phyloP scores from a whole-genome alignment of 257 asterid species.

The Cynanchum wilfordii region DNA sequence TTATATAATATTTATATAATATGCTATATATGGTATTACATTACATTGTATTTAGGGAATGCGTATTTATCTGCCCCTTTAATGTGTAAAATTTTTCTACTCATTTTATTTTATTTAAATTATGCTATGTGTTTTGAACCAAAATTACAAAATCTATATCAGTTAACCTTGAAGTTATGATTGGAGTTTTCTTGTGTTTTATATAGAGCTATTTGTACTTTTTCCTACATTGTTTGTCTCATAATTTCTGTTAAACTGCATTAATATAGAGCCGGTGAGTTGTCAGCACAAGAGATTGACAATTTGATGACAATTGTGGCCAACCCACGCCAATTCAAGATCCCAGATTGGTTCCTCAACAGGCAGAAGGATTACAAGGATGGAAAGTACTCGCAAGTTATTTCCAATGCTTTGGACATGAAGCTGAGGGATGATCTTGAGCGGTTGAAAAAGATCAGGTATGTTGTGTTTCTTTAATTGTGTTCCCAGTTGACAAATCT shows the following conservation, averaged over 20 bases:
- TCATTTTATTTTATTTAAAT: no score
- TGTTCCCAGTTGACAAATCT: neutral
- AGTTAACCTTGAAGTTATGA: neutral
- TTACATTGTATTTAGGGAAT: no score
- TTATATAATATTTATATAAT: no score
- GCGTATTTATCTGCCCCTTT: no score
- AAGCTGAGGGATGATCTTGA: conserved; percentile 50
- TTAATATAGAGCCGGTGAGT: neutral
- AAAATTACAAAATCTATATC: neutral
- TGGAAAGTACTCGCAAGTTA: conserved; percentile 44
- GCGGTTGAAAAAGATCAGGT: conserved; percentile 41
- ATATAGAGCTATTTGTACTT: neutral
- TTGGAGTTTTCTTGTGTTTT: neutral
- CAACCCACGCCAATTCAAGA: conserved; percentile 49
- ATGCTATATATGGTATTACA: no score
- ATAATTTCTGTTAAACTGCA: neutral
- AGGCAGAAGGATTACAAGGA: conserved; percentile 51
- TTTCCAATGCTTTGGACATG: conserved; percentile 50
- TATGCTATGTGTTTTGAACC: no score
- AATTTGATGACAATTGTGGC: conserved; percentile 40
- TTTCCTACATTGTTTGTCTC: neutral
- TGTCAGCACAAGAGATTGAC: conserved; percentile 24
- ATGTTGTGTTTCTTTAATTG: neutral
- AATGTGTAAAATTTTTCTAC: no score
- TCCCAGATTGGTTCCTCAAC: conserved; percentile 53